phyloP scores from a whole-genome alignment of 2,329 filamentous ascomycete species.

The Ophiostoma quercus region DNA sequence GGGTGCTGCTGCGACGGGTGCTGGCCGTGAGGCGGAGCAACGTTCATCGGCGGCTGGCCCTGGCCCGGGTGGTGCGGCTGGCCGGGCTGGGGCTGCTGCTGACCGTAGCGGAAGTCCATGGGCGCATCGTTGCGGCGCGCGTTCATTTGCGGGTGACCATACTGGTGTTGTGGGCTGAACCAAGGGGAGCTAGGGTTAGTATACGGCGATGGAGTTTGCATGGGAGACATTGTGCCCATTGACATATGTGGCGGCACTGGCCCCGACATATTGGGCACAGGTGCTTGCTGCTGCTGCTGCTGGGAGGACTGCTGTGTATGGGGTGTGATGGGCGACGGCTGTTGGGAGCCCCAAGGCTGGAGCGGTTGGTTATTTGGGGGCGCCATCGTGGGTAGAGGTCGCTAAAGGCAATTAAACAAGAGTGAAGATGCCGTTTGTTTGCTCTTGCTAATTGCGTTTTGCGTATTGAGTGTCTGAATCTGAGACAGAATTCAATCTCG shows the following conservation, averaged over 20 bases:
- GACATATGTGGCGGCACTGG: slow-evolving; percentile 10
- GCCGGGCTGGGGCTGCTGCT: slow-evolving; percentile 31
- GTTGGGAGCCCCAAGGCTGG: slow-evolving; percentile 28
- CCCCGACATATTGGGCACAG: slow-evolving; percentile 14
- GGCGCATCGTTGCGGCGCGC: slow-evolving; percentile 30
- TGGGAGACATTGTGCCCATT: not conserved
- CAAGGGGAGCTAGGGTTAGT: slow-evolving; percentile 36
- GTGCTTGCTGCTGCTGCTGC: slow-evolving; percentile 20
- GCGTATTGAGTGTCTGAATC: not conserved
- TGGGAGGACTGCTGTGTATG: slow-evolving; percentile 28
- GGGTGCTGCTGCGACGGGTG: slow-evolving; percentile 36
- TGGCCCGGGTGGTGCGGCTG: slow-evolving; percentile 35
- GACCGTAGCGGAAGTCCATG: slow-evolving; percentile 30
- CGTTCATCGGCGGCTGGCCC: slow-evolving; percentile 37
- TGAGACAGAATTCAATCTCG: slow-evolving; percentile 3
- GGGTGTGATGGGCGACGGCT: slow-evolving; percentile 20
- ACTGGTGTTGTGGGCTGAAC: slow-evolving; percentile 42
- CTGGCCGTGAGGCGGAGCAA: slow-evolving; percentile 36
- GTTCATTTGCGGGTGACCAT: slow-evolving; percentile 42
- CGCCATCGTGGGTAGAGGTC: slow-evolving; percentile 26
- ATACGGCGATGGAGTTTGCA: slow-evolving; percentile 24
- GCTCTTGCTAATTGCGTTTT: not conserved
- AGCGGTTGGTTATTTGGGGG: slow-evolving; percentile 29
- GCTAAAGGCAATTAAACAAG: no score
- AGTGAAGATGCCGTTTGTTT: not conserved